Evolutionary conservation across 2,329 filamentous ascomycete species (phyloP), one percentile per base, ranked within the genome.

Genomic region (Cyphellophora attinorum): DNA sequence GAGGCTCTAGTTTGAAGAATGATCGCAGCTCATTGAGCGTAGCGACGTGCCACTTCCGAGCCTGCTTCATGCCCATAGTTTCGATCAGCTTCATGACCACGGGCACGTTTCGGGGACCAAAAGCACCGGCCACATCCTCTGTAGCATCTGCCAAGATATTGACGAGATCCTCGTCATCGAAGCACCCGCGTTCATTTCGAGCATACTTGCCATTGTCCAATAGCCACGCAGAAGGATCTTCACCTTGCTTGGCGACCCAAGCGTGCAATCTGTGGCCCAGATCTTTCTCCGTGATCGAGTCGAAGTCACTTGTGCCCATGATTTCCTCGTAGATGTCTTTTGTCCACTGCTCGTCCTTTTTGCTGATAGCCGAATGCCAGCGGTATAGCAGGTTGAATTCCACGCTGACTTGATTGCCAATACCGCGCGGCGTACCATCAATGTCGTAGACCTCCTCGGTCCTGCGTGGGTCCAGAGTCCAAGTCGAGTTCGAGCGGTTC

Each of bases 311-410:
- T 11, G 28, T 31, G 6, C 38, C 41, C 44, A 85, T 76, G 2
- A 84, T 56, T 27, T 72, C 60, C 2, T 61, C 56, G 51, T 82
- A 85, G 41, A 83, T 69, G 10, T 79, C 65, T 47, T 85, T 70
- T 14, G 85, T 81, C 84, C 85, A 93, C 45, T 77, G 68, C 51
- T 91, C 85, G 49, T 93, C 85, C 43, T 74, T 76, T 38, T 76
- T 72, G 23, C 70, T 72, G 47, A 91, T 82, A 47, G 80, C 78
- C 3, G 83, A 85, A 61, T 93, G 85, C 84, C 85, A 93, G 44
- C 85, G 72, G 56, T 93, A 93, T 46, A 82, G 81, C 6, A 93
- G 68, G 52, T 91, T 93, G 67, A 93, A 93, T 61, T 93, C 85
- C 3, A 81, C 83, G 0, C 83, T 89, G 4, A 89, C 83, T 45